Percentiles rank a stretch among this genome's conserved stretches.
Conservation (phyloP, 2,329 filamentous ascomycete genomes). For the Trichoderma gracile region DNA sequence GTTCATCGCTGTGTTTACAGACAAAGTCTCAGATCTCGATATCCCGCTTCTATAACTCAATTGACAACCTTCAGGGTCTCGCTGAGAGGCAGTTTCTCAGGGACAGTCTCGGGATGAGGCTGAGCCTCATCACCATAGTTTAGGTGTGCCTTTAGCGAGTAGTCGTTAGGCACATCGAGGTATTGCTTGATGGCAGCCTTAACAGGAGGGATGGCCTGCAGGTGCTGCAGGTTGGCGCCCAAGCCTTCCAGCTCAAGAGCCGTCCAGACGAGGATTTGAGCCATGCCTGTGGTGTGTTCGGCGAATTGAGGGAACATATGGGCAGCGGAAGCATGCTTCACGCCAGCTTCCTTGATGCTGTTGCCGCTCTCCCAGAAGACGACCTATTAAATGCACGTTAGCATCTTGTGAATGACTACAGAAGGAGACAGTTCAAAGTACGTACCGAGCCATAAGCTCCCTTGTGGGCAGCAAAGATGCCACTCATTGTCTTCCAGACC, state of each 20-base stretch:
- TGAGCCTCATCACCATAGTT: conserved; percentile 16
- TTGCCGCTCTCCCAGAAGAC: conserved; percentile 83
- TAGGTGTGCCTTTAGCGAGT: conserved; percentile 12
- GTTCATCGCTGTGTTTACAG: too few species aligned
- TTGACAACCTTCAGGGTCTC: conserved; percentile 8
- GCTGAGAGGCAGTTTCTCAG: conserved; percentile 16
- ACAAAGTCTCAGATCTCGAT: too few species aligned
- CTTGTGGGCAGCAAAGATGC: conserved; percentile 58
- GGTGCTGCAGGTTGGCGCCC: conserved; percentile 89
- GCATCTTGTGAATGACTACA: neutral
- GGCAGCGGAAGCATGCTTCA: conserved; percentile 70
- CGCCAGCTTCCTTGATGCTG: conserved; percentile 64
- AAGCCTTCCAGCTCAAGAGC: conserved; percentile 81
- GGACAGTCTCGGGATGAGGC: neutral
- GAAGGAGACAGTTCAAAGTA: conserved; percentile 47
- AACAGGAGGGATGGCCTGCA: conserved; percentile 83
- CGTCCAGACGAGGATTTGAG: conserved; percentile 76
- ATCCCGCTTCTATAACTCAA: neutral
- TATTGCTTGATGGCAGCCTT: conserved; percentile 52
- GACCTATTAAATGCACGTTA: conserved; percentile 43
- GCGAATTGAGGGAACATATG: conserved; percentile 79
- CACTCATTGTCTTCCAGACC: conserved; percentile 55
- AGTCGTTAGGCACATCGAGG: conserved; percentile 6
- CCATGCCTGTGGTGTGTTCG: conserved; percentile 75
- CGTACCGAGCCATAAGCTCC: conserved; percentile 77